Evolutionary conservation across 208 protist species (phyloP).

Genomic region (Zelonia costaricensis): DNA sequence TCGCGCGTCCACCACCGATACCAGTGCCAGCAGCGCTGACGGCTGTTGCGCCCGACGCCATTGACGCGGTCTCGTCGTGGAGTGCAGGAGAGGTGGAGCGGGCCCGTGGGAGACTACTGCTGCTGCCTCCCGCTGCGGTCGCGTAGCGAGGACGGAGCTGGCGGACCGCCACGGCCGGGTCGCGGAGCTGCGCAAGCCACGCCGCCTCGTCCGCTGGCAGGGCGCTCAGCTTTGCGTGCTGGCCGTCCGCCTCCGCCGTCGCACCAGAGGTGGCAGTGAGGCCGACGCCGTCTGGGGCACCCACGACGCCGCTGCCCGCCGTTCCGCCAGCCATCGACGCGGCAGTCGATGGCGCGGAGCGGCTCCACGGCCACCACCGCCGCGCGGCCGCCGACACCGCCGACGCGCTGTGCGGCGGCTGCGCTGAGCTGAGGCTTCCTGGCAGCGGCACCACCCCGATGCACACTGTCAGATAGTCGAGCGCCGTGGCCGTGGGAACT

Average conservation of each 20-base stretch:
- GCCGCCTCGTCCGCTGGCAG: not conserved
- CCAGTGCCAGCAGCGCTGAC: too few species aligned
- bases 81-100: not conserved
- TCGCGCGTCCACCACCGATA: too few species aligned
- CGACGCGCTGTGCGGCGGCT: too few species aligned
- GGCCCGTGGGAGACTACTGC: not conserved
- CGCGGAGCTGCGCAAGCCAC: not conserved
- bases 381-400: too few species aligned
- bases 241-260: not conserved
- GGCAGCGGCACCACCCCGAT: constrained; percentile 61
- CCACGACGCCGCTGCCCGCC: not conserved
- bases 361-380: constrained; percentile 4
- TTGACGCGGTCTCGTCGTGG: too few species aligned
- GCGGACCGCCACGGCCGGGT: not conserved
- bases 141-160: not conserved
- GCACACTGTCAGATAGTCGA: constrained; percentile 26
- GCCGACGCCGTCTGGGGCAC: not conserved
- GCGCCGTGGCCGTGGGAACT: not conserved
- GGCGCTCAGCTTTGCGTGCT: not conserved
- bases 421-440: too few species aligned
- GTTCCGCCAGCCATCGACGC: too few species aligned
- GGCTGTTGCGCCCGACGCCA: too few species aligned
- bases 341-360: not conserved
- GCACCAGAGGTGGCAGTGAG: not conserved
- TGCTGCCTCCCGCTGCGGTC: not conserved